Evolutionary conservation across 2,329 filamentous ascomycete species (phyloP), one percentile per base, ranked within the genome.

Genomic region (Penicillium griseofulvum): DNA sequence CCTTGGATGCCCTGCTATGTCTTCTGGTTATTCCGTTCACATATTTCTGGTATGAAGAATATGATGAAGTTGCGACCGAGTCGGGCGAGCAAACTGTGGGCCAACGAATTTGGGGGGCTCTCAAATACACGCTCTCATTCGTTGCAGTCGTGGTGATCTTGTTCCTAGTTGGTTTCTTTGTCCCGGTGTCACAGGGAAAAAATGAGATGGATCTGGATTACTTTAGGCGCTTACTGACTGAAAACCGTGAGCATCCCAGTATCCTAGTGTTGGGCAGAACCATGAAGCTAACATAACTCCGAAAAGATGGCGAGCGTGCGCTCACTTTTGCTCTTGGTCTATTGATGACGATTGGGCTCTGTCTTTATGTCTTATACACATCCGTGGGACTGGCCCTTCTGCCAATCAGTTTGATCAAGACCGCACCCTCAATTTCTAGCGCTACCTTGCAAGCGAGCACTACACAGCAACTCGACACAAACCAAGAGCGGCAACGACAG

Each of bases 41-140:
- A 45, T 99, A 99, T 78, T 99, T 99, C 73, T 97, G 89, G 86
- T 94, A 96, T 68, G 94, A 99, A 73, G 94, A 97, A 74, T 96
- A 96, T 63, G 93, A 97, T 67, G 91, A 97, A 75, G 87, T 93
- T 19, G 91, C 91, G 58, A 83, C 87, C 33, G 90, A 96, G 66
- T 84, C 90, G 57, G 89, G 90, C 31, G 85, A 84, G 29, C 87
- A 92, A 70, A 88, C 88, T 2, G 74, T 88, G 55, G 81, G 80
- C 7, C 83, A 85, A 67, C 84, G 91, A 52, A 82, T 97, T 57
- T 87, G 87, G 83, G 87, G 87, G n/a, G 91, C 94, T 4, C 79
- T 90, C 70, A 96, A 95, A 76, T 97, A 97, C 76, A 97, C 94
- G 0, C 76, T 92, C 47, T 87, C 86, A 57, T 97, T 97, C 72